Evolutionary conservation across 2,329 filamentous ascomycete species (phyloP).

Genomic region (Trichoderma simmonsii): DNA sequence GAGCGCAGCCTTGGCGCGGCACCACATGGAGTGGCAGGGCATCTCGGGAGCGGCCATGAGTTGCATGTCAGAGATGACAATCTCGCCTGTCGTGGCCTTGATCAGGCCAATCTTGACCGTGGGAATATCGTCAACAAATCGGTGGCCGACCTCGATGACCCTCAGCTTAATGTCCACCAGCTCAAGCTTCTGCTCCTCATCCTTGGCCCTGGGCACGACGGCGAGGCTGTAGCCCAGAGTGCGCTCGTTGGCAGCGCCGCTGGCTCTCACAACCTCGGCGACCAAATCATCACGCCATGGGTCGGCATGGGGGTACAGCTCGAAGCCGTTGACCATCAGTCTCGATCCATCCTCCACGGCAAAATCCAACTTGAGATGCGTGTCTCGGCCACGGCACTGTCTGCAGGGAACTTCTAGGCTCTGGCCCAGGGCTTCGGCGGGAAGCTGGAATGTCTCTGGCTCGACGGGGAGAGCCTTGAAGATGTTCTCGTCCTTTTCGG

Average conservation of each 20-base stretch:
- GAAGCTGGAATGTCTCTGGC: slow-evolving; percentile 37
- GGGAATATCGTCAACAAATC: slow-evolving; percentile 53
- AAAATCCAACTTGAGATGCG: slow-evolving; percentile 54
- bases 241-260: slow-evolving; percentile 34
- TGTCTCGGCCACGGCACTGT: slow-evolving; percentile 48
- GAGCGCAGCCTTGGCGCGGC: slow-evolving; percentile 42
- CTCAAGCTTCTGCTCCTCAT: slow-evolving; percentile 50
- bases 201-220: slow-evolving; percentile 42
- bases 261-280: slow-evolving; percentile 45
- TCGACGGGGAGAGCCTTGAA: slow-evolving; percentile 40
- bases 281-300: slow-evolving; percentile 43
- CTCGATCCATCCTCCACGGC: slow-evolving; percentile 46
- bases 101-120: slow-evolving; percentile 60
- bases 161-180: slow-evolving; percentile 54
- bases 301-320: slow-evolving; percentile 56
- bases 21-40: slow-evolving; percentile 49
- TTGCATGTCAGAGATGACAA: slow-evolving; percentile 52
- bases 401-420: slow-evolving; percentile 51
- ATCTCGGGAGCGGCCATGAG: slow-evolving; percentile 31
- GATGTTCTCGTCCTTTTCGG: slow-evolving; percentile 41
- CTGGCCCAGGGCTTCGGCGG: slow-evolving; percentile 34
- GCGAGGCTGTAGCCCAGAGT: slow-evolving; percentile 51
- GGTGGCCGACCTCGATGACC: slow-evolving; percentile 57
- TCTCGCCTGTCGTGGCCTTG: slow-evolving; percentile 52
- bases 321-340: slow-evolving; percentile 57